Base-by-base conservation (phyloP, 2,329 filamentous ascomycete species). In the Chaetoscypha palmicola region DNA sequence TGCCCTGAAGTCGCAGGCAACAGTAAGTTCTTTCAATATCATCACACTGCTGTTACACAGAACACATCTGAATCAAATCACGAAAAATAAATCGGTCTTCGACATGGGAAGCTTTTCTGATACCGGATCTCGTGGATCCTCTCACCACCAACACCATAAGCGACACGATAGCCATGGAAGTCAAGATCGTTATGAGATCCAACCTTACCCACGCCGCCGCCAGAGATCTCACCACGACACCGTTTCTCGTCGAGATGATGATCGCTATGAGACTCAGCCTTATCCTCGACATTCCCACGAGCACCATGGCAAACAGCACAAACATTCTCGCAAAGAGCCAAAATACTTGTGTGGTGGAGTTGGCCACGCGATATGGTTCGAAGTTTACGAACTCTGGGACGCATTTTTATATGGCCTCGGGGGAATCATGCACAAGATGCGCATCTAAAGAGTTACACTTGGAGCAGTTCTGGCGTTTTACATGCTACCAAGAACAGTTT, bases 371-470 rank as follows among this genome's bases (percentile, higher is more conserved):
- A 35, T 45, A 16, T 39, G 36, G 30, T 40, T n/a, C n/a, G 42
- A 45, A 14, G 36, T 39, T 16, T 45, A 45, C 22, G 42, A 45
- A 14, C 11, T 45, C 4, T 45, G 42, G 42, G 42, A 45, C 14
- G 37, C 19, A 4, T 30, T 45, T 31, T 26, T 45, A 3, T 30
- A 33, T 12, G 24, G 37, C 4, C 20, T 45, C 2, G 42, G 42
- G 5, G 22, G 19, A 14, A 19, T 26, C 3, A 17, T 45, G 20
- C 31, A 45, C 37, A 45, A 45, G 37, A 21, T 28, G 14, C 34
- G 42, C 10, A 19, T 45, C 16, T 39, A 22, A 37, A 33, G n/a
- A n/a, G n/a, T n/a, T n/a, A n/a, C n/a, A n/a, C n/a, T n/a, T n/a
- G n/a, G n/a, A n/a, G n/a, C n/a, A n/a, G n/a, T n/a, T n/a, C n/a